phyloP scores from a whole-genome alignment of 495 filamentous ascomycete species.

The Neurospora tetraspora region DNA sequence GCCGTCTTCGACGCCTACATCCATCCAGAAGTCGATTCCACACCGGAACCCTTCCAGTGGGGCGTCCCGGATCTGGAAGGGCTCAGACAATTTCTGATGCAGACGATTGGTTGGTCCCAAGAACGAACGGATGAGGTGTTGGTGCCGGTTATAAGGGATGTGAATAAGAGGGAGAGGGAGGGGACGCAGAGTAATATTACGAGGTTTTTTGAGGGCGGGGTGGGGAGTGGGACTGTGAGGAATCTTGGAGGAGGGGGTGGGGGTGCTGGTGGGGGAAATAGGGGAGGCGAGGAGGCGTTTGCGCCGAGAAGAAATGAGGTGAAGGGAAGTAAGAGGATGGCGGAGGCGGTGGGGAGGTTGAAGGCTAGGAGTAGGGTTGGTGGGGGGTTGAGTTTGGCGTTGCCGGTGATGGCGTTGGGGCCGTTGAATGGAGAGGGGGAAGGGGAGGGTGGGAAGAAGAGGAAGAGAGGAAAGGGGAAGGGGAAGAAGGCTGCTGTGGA shows the following conservation, averaged over 20 bases:
- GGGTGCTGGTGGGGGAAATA: neutral
- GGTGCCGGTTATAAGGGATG: constrained; percentile 86
- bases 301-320: constrained; percentile 52
- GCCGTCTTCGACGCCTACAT: constrained; percentile 71
- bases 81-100: constrained; percentile 76
- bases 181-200: constrained; percentile 96
- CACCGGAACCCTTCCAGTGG: constrained; percentile 78
- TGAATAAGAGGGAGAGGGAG: constrained; percentile 77
- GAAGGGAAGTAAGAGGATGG: constrained; percentile 70
- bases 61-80: constrained; percentile 88
- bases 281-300: constrained; percentile 47
- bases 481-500: constrained; percentile 11
- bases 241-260: neutral
- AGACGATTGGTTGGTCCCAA: constrained; percentile 84
- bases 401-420: constrained; percentile 12
- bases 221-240: constrained; percentile 22
- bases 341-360: constrained; percentile 65
- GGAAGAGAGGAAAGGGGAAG: constrained; percentile 10
- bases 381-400: constrained; percentile 6
- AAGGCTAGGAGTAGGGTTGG: constrained; percentile 22
- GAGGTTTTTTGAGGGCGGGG: constrained; percentile 55
- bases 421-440: neutral
- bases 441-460: neutral
- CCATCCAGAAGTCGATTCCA: constrained; percentile 71
- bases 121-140: constrained; percentile 91